A percentile compares a stretch with the other conserved stretches of the same genome.
phyloP scores from a whole-genome alignment of 148 eudicot species.

The Silene conica region DNA sequence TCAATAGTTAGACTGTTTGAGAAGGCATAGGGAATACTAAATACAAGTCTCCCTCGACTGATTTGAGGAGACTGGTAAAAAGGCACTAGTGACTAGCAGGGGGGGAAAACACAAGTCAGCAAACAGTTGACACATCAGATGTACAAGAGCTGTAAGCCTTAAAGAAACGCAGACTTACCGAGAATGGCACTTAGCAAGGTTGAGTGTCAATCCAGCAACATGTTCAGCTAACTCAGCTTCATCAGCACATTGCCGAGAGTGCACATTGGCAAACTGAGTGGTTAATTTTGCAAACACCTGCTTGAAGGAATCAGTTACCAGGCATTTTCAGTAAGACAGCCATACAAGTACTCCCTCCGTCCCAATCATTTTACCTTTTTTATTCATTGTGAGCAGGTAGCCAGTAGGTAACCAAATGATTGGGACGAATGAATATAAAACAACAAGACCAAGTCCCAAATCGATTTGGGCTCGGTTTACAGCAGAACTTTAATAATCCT shows the following conservation, averaged over 20 bases:
- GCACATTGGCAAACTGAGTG: slow-evolving; percentile 67
- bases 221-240: slow-evolving; percentile 97
- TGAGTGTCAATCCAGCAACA: slow-evolving; percentile 75
- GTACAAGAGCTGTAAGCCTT: background rate
- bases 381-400: too few relatives aligned
- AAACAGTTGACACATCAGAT: background rate
- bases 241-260: slow-evolving; percentile 74
- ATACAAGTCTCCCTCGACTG: background rate
- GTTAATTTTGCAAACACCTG: slow-evolving; percentile 68
- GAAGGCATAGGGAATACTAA: background rate
- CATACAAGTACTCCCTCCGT: background rate
- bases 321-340: background rate
- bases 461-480: background rate
- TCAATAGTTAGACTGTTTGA: background rate
- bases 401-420: too few relatives aligned
- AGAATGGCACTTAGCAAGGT: slow-evolving; percentile 81
- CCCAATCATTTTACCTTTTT: too few relatives aligned
- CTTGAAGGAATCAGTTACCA: background rate
- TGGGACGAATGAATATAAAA: background rate
- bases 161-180: slow-evolving; percentile 40
- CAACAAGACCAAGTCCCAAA: background rate
- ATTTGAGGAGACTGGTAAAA: background rate
- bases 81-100: background rate
- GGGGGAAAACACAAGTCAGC: background rate
- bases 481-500: slow-evolving; percentile 8